Evolutionary conservation across 2,329 filamentous ascomycete species (phyloP).

Genomic region (Xylaria sp.): DNA sequence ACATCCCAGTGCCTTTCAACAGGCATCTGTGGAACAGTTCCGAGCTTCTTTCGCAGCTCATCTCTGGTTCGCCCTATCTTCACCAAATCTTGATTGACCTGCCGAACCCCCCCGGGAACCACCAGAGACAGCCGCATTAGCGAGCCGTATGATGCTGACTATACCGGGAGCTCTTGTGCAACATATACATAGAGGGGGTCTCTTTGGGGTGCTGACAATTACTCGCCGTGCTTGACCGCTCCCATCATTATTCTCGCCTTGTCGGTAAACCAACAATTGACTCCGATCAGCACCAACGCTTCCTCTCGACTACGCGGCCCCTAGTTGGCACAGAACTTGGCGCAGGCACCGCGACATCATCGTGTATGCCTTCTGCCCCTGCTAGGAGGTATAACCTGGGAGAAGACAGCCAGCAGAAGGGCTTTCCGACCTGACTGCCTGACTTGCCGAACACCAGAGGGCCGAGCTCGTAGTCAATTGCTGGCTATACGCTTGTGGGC

Average conservation of each 20-base stretch:
- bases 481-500: background rate
- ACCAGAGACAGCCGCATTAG: conserved; percentile 5
- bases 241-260: conserved; percentile 10
- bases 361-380: background rate
- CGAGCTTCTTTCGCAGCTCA: conserved; percentile 7
- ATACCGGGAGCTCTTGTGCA: conserved; percentile 3
- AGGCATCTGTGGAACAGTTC: conserved; percentile 8
- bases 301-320: conserved; percentile 3
- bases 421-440: background rate
- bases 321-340: conserved; percentile 3
- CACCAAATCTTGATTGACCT: conserved; percentile 7
- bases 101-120: conserved; percentile 3
- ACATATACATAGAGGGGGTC: conserved; percentile 15
- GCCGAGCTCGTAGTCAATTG: background rate
- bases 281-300: conserved; percentile 7
- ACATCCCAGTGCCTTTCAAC: too few relatives aligned
- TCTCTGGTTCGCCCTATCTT: conserved; percentile 6
- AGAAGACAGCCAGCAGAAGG: conserved; percentile 9
- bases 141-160: conserved; percentile 12
- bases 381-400: background rate
- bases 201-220: conserved; percentile 15
- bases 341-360: background rate
- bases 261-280: conserved; percentile 5
- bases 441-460: background rate
- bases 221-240: conserved; percentile 6